Evolutionary conservation across 2,329 filamentous ascomycete species (phyloP), one percentile per base, ranked within the genome.

Genomic region (Blastomyces emzantsi): DNA sequence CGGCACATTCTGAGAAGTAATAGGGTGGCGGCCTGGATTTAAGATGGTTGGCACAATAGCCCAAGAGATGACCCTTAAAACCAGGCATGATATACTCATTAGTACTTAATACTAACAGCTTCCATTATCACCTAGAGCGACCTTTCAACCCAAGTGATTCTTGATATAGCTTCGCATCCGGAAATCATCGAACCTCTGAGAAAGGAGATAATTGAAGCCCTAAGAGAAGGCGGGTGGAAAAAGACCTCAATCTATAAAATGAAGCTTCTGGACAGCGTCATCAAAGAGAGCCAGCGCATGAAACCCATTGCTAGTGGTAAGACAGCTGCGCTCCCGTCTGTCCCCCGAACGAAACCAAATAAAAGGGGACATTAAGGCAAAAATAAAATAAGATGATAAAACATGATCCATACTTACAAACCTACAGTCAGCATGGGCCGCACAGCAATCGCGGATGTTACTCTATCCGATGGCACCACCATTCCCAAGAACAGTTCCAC

Each of bases 181-280:
- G 79, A 85, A 39, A 76, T 82, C 66, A 72, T 82, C 43, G 73
- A 81, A 5, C 77, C 79, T 13, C 71, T 86, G 1, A 79, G 84
- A 1, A 76, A 82, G 25, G 84, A 87, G 66, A 79, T 82, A 7
- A 69, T 82, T 22, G 71, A 75, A 39, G 72, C 75, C 1, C 39
- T 62, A 6, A 55, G 39, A 13, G 78, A 80, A 7, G 74, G 75
- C 3, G 76, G 75, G 9, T 61, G 71, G 63, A 71, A 70, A 57
- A 75, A 74, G 67, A 69, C 70, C 25, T 71, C 71, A 45, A 51
- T 75, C 25, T 65, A 69, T 13, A 74, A 75, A 64, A 57, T 76
- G 66, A 74, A 73, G 63, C 58, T 73, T 49, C 64, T 76, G 67
- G 74, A 76, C 51, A 76, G 74, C 62, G 67, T 75, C 19, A 69